These are phyloP conservation scores for Paramyrothecium roridum DNA, from an alignment of 2,329 filamentous ascomycete species.

Conservation along the genomic window DNA sequence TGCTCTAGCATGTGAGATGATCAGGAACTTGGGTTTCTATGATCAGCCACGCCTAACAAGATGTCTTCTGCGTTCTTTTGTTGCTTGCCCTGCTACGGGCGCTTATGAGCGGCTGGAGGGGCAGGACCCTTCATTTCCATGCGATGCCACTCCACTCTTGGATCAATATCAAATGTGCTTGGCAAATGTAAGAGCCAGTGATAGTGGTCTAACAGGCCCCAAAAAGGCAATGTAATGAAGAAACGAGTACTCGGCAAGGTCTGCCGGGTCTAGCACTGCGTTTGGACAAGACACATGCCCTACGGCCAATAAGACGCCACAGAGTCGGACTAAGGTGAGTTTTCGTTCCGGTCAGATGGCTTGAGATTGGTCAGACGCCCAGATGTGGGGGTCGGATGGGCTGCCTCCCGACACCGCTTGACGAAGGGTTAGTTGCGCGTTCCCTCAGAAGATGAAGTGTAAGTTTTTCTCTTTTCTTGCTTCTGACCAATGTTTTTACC, in stretches of 20 bases:
- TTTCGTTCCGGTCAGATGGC: background rate
- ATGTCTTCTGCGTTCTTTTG: too few relatives aligned
- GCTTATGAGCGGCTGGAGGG: too few relatives aligned
- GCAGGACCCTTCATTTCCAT: too few relatives aligned
- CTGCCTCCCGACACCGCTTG: background rate
- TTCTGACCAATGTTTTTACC: too few relatives aligned
- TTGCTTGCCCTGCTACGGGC: too few relatives aligned
- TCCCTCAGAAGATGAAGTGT: too few relatives aligned
- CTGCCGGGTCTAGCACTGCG: background rate
- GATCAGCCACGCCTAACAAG: too few relatives aligned
- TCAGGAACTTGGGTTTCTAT: too few relatives aligned
- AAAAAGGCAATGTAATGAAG: background rate
- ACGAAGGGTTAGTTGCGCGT: too few relatives aligned
- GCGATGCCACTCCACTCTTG: background rate
- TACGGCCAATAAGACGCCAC: background rate
- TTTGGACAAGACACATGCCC: background rate
- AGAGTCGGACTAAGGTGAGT: background rate
- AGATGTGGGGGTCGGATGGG: background rate
- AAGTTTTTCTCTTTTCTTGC: too few relatives aligned
- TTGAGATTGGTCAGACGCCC: background rate
- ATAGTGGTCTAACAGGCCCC: background rate
- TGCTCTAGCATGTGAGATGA: too few relatives aligned
- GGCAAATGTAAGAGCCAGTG: background rate
- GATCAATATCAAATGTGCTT: background rate
- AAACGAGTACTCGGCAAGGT: background rate